phyloP scores from a whole-genome alignment of 1,139 yeast genomes.

The Saccharomyces pastorianus region DNA sequence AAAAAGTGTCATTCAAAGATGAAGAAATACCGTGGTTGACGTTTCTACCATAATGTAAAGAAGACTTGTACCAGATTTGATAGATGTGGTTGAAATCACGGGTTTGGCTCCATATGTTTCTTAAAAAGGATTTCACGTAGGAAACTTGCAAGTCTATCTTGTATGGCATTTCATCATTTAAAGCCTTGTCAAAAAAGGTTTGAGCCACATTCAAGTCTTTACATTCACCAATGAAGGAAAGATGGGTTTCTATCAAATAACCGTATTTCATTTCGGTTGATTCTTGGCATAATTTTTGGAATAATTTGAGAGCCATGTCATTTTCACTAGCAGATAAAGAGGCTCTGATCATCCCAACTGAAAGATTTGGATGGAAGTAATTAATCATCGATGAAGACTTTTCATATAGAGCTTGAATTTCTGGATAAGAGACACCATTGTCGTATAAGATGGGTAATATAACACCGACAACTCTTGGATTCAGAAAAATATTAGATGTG shows the following conservation, averaged over 20 bases:
- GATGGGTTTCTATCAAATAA: conserved; percentile 57
- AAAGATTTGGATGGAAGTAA: conserved; percentile 42
- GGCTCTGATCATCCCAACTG: conserved; percentile 56
- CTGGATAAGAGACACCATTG: conserved; percentile 55
- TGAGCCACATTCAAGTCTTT: conserved; percentile 65
- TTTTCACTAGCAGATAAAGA: conserved; percentile 44
- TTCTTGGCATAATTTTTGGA: conserved; percentile 39
- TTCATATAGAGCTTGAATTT: conserved; percentile 42
- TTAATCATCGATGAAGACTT: conserved; percentile 35
- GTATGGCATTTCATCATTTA: conserved; percentile 61
- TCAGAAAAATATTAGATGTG: conserved; percentile 32
- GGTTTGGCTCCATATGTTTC: conserved; percentile 52
- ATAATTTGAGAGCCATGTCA: conserved; percentile 44
- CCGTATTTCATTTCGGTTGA: conserved; percentile 34
- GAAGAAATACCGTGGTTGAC: conserved; percentile 59
- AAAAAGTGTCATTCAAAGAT: conserved; percentile 61
- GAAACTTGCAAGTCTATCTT: conserved; percentile 66
- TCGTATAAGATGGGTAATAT: conserved; percentile 62
- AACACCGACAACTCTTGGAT: conserved; percentile 60
- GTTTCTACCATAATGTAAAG: conserved; percentile 49
- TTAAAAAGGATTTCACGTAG: conserved; percentile 57
- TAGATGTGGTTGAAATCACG: conserved; percentile 52
- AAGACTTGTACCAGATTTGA: conserved; percentile 57
- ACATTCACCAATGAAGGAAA: conserved; percentile 74
- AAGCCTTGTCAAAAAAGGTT: conserved; percentile 65